Conservation (phyloP, 139 green algal species). For the Chlamydomonas urium region DNA sequence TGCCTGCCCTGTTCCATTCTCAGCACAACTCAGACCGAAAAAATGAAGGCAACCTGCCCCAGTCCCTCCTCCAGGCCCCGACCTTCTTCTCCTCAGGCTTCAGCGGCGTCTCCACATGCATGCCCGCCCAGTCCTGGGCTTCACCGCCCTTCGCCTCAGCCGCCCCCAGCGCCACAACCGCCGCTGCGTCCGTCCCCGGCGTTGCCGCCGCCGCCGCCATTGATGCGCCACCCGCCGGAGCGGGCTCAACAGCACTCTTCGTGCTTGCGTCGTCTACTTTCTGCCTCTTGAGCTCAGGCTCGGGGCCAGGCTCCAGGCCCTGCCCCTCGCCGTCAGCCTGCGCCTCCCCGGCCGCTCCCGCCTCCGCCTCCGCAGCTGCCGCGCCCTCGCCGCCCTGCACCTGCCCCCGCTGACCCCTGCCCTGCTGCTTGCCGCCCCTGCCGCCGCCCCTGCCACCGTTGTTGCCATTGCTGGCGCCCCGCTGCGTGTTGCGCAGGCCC, state of each 20-base stretch:
- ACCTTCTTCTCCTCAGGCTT: constrained; percentile 41
- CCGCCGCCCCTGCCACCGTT: neutral
- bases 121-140: neutral
- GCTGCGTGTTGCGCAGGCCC: constrained; percentile 39
- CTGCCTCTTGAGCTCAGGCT: constrained; percentile 8
- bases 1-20: neutral
- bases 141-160: neutral
- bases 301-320: neutral
- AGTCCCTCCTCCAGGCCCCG: neutral
- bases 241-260: neutral
- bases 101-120: constrained; percentile 39
- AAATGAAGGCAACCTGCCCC: neutral
- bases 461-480: too few species aligned
- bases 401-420: neutral
- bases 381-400: neutral
- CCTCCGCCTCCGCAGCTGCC: neutral
- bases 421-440: constrained; percentile 4
- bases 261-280: neutral
- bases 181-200: neutral
- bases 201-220: constrained; percentile 13
- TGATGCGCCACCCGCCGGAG: neutral
- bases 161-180: neutral
- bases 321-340: neutral
- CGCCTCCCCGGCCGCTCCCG: neutral
- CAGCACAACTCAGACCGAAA: neutral